phyloP scores from a whole-genome alignment of 768 basidiomycete species.

The Leccinum obscurum region DNA sequence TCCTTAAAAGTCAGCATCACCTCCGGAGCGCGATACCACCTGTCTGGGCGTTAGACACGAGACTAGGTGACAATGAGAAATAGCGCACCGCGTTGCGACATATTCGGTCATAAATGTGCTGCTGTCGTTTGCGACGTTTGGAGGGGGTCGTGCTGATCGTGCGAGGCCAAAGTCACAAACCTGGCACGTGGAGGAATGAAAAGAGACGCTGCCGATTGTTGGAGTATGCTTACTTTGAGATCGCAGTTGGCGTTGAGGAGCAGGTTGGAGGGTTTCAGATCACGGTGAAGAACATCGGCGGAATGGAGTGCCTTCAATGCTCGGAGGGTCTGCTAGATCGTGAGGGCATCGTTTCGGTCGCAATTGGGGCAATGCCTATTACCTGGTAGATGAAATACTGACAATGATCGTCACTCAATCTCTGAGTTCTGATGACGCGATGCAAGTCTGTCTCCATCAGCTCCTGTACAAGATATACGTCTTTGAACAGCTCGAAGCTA shows the following conservation, averaged over 20 bases:
- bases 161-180: constrained; percentile 89
- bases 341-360: constrained; percentile 5
- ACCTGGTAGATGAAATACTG: constrained; percentile 99
- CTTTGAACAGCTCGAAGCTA: constrained; percentile 74
- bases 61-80: not conserved
- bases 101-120: constrained; percentile 92
- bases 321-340: constrained; percentile 59
- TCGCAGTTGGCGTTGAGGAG: constrained; percentile 96
- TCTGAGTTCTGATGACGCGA: constrained; percentile 93
- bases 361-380: constrained; percentile 18
- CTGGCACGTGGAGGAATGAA: constrained; percentile 35
- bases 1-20: constrained; percentile 98
- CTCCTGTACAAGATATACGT: constrained; percentile 77
- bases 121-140: constrained; percentile 70
- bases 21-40: constrained; percentile 98
- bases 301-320: constrained; percentile 95
- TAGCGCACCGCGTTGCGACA: constrained; percentile 79
- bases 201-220: constrained; percentile 1
- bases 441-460: constrained; percentile 94
- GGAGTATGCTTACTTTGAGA: constrained; percentile 65
- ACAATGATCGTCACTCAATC: constrained; percentile 90
- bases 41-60: constrained; percentile 24
- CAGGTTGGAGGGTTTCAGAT: constrained; percentile 95
- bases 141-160: constrained; percentile 72
- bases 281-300: constrained; percentile 92